Percentiles rank a stretch among this genome's conserved stretches.
Conservation (phyloP, 2,329 filamentous ascomycete genomes). For the Nothomitra cinnamomea region DNA sequence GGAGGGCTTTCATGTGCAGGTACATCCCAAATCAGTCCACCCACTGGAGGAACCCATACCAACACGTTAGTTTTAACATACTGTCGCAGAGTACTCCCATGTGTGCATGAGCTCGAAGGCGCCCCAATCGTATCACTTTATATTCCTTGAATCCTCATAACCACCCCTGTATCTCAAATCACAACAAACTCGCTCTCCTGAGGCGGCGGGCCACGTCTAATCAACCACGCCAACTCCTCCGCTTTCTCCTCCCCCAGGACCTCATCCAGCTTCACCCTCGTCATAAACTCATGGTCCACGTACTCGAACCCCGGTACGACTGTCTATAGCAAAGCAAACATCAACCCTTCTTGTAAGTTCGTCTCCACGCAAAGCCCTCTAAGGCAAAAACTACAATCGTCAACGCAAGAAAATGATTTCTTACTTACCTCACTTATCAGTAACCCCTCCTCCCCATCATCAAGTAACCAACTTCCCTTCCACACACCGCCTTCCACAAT, state of each 20-base stretch:
- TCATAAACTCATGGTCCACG: conserved; percentile 49
- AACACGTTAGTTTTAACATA: too few relatives aligned
- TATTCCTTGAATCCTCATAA: too few relatives aligned
- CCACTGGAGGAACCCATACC: too few relatives aligned
- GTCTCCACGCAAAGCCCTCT: conserved; percentile 5
- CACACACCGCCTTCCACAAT: conserved; percentile 51
- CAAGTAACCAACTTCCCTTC: conserved; percentile 44
- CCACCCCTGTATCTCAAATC: too few relatives aligned
- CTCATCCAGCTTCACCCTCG: conserved; percentile 29
- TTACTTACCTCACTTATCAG: conserved; percentile 43
- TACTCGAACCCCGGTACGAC: conserved; percentile 53
- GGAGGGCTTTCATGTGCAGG: too few relatives aligned
- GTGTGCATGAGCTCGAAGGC: too few relatives aligned
- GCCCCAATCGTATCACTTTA: too few relatives aligned
- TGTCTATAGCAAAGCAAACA: conserved; percentile 24
- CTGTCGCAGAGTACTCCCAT: too few relatives aligned
- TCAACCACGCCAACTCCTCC: conserved; percentile 28
- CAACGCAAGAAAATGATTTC: conserved; percentile 3
- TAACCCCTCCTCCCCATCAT: conserved; percentile 27
- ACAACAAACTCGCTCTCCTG: too few relatives aligned
- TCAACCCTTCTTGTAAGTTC: background rate
- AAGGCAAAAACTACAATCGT: too few relatives aligned
- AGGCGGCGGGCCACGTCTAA: conserved; percentile 8
- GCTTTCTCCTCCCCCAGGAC: conserved; percentile 35
- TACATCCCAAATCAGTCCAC: too few relatives aligned